Conservation (phyloP, 345 rosid genomes). For the Bretschneidera sinensis region DNA sequence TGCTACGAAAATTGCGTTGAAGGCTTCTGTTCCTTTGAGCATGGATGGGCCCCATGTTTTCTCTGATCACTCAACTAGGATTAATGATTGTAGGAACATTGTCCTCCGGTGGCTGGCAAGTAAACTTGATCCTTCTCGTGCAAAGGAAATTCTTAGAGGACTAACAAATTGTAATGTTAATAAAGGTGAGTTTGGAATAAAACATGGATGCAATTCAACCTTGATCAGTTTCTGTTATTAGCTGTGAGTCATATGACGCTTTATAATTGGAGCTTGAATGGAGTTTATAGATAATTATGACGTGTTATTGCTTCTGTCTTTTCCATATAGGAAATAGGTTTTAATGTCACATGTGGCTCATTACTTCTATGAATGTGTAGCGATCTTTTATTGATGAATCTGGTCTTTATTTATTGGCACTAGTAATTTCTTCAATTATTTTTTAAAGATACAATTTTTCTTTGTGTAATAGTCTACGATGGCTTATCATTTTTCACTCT, state of each 20-base stretch:
- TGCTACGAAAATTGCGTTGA: slow-evolving; percentile 57
- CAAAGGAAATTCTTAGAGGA: slow-evolving; percentile 76
- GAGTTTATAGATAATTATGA: too few relatives aligned
- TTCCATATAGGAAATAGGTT: too few relatives aligned
- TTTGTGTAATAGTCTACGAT: not conserved
- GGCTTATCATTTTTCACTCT: not conserved
- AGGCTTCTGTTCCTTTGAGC: slow-evolving; percentile 43
- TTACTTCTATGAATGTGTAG: too few relatives aligned
- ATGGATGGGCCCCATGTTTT: slow-evolving; percentile 27
- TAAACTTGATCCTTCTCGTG: slow-evolving; percentile 55
- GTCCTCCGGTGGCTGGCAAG: slow-evolving; percentile 87
- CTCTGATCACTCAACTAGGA: slow-evolving; percentile 54
- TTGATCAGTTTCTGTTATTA: not conserved
- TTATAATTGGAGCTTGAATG: not conserved
- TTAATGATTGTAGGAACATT: slow-evolving; percentile 64
- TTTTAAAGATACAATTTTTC: not conserved
- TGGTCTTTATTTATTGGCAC: too few relatives aligned
- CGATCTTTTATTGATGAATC: too few relatives aligned
- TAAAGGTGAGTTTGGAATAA: slow-evolving; percentile 45
- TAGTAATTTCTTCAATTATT: too few relatives aligned
- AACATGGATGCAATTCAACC: not conserved
- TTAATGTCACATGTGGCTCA: too few relatives aligned
- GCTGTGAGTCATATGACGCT: not conserved
- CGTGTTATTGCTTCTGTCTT: too few relatives aligned
- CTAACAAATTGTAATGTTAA: slow-evolving; percentile 85